Evolutionary conservation across 441 rosid genomes (phyloP).

Genomic region (Mallotus repandus): DNA sequence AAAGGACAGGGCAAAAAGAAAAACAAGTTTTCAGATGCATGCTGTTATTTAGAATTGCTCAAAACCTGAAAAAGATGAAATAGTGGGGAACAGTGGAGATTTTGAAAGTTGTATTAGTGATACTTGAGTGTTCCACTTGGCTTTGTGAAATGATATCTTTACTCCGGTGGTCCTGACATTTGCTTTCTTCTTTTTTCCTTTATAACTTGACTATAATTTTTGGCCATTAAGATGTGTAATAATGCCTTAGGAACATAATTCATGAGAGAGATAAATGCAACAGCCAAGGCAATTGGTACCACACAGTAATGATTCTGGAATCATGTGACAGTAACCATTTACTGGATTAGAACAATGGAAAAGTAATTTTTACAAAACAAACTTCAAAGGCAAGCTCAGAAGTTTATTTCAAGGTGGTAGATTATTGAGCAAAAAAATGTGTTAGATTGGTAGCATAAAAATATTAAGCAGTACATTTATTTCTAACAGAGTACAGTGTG

Average conservation of each 20-base stretch:
- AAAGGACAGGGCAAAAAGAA: not conserved
- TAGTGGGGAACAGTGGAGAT: conserved; percentile 16
- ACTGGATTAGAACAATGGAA: not conserved
- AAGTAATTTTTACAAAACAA: not conserved
- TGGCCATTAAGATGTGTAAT: conserved; percentile 22
- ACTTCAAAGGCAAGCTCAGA: not conserved
- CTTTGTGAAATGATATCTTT: conserved; percentile 4
- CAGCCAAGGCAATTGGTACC: conserved; percentile 22
- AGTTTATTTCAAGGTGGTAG: not conserved
- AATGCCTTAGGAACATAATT: conserved; percentile 16
- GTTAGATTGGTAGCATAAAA: not conserved
- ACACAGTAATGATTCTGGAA: conserved; percentile 19
- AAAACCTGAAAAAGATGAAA: conserved; percentile 15
- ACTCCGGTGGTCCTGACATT: conserved; percentile 24
- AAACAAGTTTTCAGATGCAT: not conserved
- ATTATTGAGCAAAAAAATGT: too few species aligned
- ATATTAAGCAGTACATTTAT: conserved; percentile 9
- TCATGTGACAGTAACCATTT: conserved; percentile 10
- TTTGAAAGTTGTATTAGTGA: not conserved
- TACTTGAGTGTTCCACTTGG: not conserved
- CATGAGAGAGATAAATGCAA: conserved; percentile 18
- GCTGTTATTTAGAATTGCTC: conserved; percentile 2
- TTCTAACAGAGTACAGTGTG: too few species aligned
- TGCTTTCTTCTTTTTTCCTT: conserved; percentile 16
- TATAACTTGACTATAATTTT: conserved; percentile 17